phyloP scores from a whole-genome alignment of 2,329 filamentous ascomycete species.

The Aspergillus calidoustus region DNA sequence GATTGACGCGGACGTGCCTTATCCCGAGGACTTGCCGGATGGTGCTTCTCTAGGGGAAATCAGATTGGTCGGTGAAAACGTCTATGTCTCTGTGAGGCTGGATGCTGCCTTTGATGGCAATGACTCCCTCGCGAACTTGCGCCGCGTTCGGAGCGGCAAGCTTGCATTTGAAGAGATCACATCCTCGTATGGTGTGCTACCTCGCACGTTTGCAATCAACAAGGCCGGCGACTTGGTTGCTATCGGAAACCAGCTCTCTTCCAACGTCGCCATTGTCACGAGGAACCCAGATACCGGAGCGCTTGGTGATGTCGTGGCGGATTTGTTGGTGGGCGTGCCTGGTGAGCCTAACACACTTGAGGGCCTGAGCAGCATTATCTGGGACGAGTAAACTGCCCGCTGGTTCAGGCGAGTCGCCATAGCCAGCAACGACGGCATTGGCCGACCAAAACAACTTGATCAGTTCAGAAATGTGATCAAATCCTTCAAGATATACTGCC shows the following conservation, averaged over 20 bases:
- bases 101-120: constrained; percentile 33
- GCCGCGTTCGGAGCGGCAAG: constrained; percentile 62
- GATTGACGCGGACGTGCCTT: constrained; percentile 32
- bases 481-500: constrained; percentile 6
- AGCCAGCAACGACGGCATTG: background rate
- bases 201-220: constrained; percentile 71
- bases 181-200: constrained; percentile 67
- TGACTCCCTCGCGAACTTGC: constrained; percentile 38
- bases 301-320: constrained; percentile 52
- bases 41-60: constrained; percentile 36
- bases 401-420: background rate
- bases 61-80: constrained; percentile 21
- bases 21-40: constrained; percentile 32
- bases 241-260: constrained; percentile 66
- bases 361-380: constrained; percentile 43
- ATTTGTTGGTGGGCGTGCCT: constrained; percentile 35
- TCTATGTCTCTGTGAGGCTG: constrained; percentile 40
- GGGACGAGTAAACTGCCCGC: constrained; percentile 32
- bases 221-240: constrained; percentile 66
- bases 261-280: constrained; percentile 64
- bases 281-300: constrained; percentile 64
- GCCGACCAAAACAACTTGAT: background rate
- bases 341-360: constrained; percentile 31
- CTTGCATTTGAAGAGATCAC: constrained; percentile 62
- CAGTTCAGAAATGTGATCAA: constrained; percentile 1